Conservation (phyloP, 768 basidiomycete species). For the Rhodotorula diobovata region DNA sequence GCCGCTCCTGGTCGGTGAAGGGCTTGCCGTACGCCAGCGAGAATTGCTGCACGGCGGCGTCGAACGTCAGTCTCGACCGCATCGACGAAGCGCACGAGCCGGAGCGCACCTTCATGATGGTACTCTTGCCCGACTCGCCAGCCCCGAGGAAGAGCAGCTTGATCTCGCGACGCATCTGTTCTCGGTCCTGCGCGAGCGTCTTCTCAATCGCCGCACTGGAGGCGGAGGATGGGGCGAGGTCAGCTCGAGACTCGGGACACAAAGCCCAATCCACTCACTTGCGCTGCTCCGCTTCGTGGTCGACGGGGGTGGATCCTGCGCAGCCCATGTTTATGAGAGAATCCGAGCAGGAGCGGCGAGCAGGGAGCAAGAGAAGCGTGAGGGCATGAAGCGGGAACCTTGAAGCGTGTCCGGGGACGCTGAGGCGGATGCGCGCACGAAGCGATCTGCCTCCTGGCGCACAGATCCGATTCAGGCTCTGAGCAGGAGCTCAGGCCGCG, state of each 20-base stretch:
- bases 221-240: no score
- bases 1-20: conserved; percentile 76
- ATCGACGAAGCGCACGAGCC: no score
- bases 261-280: background rate
- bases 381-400: no score
- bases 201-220: conserved; percentile 22
- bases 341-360: background rate
- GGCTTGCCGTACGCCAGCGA: conserved; percentile 86
- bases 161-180: conserved; percentile 13
- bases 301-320: conserved; percentile 11
- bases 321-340: conserved; percentile 13
- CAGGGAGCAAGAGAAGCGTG: background rate
- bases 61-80: background rate
- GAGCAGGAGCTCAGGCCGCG: no score
- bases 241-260: no score
- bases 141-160: conserved; percentile 66
- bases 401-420: no score
- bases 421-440: no score
- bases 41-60: conserved; percentile 61
- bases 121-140: conserved; percentile 94
- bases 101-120: conserved; percentile 60
- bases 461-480: no score
- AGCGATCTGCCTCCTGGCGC: no score
- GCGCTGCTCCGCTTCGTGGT: conserved; percentile 17
- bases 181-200: conserved; percentile 10